These are phyloP conservation scores for Neofusicoccum parvum DNA, from an alignment of 2,329 filamentous ascomycete genomes.

Conservation along the genomic window DNA sequence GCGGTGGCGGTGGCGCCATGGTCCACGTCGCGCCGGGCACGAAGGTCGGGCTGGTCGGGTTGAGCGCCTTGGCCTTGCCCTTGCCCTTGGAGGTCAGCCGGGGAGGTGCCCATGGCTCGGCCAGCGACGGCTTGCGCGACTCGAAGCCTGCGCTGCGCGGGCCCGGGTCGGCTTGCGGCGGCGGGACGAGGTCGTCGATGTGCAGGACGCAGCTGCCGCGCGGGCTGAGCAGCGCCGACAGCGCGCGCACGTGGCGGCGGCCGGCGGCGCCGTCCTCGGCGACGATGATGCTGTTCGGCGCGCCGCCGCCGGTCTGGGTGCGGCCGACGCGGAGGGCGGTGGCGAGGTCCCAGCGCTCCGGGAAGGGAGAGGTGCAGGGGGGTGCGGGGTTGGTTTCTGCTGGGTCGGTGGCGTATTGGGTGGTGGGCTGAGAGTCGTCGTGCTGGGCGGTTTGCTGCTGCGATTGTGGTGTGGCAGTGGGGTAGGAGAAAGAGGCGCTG, in stretches of 20 bases:
- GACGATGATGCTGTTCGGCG: not conserved
- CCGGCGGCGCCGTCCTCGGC: not conserved
- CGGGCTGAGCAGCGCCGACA: not conserved
- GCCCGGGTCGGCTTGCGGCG: not conserved
- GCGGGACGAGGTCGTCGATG: constrained; percentile 8
- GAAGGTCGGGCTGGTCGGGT: constrained; percentile 6
- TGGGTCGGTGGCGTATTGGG: not conserved
- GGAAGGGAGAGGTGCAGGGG: not conserved
- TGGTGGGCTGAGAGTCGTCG: not conserved
- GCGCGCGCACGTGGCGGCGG: not conserved
- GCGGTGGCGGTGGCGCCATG: too few species aligned
- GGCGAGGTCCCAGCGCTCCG: constrained; percentile 2
- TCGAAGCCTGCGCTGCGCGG: not conserved
- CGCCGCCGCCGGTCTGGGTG: not conserved
- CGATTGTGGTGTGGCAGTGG: not conserved
- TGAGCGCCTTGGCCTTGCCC: not conserved
- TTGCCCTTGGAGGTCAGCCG: not conserved
- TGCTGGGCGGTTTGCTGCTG: not conserved
- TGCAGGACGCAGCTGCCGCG: constrained; percentile 4
- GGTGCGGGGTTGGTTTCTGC: not conserved
- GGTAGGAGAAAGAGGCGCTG: not conserved
- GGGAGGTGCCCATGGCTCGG: not conserved
- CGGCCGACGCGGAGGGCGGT: not conserved
- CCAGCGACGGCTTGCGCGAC: not conserved
- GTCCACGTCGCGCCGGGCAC: not conserved